Evolutionary conservation across 2,329 filamentous ascomycete species (phyloP).

Genomic region (Penicillium freii): DNA sequence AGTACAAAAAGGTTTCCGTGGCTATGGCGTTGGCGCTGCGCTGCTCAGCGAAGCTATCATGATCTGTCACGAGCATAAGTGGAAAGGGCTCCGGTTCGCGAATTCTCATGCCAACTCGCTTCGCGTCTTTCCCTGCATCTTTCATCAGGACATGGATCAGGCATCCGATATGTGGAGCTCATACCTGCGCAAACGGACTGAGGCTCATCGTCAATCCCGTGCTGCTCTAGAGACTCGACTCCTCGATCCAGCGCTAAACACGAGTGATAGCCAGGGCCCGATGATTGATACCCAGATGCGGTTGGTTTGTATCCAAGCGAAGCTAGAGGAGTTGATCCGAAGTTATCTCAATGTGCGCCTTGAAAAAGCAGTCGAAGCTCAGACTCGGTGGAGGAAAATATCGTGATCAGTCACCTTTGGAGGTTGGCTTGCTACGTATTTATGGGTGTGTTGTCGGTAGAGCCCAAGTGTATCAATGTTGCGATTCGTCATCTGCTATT

Average conservation of each 20-base stretch:
- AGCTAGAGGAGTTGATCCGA: background rate
- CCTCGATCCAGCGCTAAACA: background rate
- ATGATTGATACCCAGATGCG: background rate
- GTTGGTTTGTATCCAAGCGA: background rate
- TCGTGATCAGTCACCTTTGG: background rate
- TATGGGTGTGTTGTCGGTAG: background rate
- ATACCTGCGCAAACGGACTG: background rate
- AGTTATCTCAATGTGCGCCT: background rate
- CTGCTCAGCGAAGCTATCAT: conserved; percentile 71
- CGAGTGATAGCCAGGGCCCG: background rate
- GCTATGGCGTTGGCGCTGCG: conserved; percentile 68
- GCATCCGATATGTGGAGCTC: background rate
- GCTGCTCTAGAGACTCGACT: background rate
- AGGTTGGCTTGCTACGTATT: background rate
- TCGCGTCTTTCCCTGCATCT: conserved; percentile 56
- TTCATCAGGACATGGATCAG: background rate
- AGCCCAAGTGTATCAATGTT: background rate
- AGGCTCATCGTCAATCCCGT: background rate
- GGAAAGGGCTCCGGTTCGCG: conserved; percentile 68
- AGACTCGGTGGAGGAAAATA: background rate
- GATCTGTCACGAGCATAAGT: conserved; percentile 65
- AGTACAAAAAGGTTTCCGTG: conserved; percentile 65
- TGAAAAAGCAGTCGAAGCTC: background rate
- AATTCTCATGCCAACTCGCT: conserved; percentile 72
- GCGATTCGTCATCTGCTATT: background rate